phyloP scores from a whole-genome alignment of 139 green algal species.

The Chlamydomonas eustigma region DNA sequence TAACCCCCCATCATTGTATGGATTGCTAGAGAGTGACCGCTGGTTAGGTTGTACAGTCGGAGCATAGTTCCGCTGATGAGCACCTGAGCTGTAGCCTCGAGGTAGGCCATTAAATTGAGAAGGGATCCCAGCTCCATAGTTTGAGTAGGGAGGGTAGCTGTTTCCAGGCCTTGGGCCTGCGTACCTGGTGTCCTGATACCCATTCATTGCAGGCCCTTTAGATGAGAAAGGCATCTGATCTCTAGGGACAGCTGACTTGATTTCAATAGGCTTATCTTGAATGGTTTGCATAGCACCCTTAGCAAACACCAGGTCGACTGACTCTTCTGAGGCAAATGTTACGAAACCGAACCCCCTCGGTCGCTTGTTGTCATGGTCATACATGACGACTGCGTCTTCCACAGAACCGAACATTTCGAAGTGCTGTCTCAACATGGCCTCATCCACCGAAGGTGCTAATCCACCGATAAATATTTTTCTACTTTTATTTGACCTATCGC shows the following conservation, averaged over 20 bases:
- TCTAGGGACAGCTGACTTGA: constrained; percentile 84
- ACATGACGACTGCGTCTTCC: constrained; percentile 91
- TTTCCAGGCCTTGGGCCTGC: neutral
- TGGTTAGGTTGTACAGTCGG: neutral
- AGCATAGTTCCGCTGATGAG: neutral
- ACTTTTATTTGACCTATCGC: neutral
- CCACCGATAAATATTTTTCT: constrained; percentile 96
- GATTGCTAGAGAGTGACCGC: neutral
- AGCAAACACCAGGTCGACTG: constrained; percentile 80
- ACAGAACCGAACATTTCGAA: constrained; percentile 75
- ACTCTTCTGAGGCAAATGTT: constrained; percentile 85
- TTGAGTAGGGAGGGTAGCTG: neutral
- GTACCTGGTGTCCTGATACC: neutral
- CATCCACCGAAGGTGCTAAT: constrained; percentile 82
- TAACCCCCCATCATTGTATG: neutral
- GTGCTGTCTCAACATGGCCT: constrained; percentile 70
- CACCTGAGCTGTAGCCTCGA: neutral
- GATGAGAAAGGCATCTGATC: constrained; percentile 66
- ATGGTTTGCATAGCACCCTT: constrained; percentile 84
- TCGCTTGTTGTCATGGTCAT: constrained; percentile 90
- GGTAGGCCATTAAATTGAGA: neutral
- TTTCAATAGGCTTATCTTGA: constrained; percentile 91
- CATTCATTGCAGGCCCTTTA: neutral
- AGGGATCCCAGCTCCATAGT: neutral
- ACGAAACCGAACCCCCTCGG: constrained; percentile 96